A percentile compares a stretch with the other conserved stretches of the same genome.
Evolutionary conservation across 805 yeast species (phyloP).

Genomic region (Lachancea sp.): DNA sequence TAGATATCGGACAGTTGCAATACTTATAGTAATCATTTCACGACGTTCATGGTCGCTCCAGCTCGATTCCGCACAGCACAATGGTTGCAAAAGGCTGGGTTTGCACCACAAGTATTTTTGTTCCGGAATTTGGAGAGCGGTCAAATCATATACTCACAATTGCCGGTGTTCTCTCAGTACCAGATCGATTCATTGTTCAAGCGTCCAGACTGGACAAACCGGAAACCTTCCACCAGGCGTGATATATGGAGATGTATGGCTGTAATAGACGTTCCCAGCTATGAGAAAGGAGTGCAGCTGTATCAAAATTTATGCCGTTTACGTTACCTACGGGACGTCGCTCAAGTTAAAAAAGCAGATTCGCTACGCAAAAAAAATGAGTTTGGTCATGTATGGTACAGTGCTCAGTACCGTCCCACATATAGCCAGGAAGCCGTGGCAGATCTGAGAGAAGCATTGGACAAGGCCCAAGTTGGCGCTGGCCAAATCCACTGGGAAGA

Average conservation of each 20-base stretch:
- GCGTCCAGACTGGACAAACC: slow-evolving; percentile 86
- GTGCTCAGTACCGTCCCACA: slow-evolving; percentile 84
- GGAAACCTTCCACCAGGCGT: slow-evolving; percentile 68
- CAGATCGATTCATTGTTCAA: slow-evolving; percentile 57
- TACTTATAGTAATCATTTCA: neutral
- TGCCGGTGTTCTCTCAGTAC: slow-evolving; percentile 45
- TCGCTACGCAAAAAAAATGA: slow-evolving; percentile 63
- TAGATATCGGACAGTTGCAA: too few species aligned
- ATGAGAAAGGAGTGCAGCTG: slow-evolving; percentile 63
- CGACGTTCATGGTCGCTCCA: slow-evolving; percentile 13
- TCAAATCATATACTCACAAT: slow-evolving; percentile 83
- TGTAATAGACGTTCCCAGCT: slow-evolving; percentile 58
- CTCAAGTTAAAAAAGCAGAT: slow-evolving; percentile 54
- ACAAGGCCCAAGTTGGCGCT: slow-evolving; percentile 25
- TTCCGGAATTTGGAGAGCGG: slow-evolving; percentile 85
- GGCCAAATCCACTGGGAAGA: slow-evolving; percentile 70
- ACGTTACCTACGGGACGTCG: slow-evolving; percentile 64
- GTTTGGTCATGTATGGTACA: slow-evolving; percentile 78
- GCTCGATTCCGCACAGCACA: slow-evolving; percentile 46
- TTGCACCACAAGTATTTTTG: slow-evolving; percentile 77
- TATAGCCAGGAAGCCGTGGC: slow-evolving; percentile 88
- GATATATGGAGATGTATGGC: slow-evolving; percentile 92
- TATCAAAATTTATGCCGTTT: slow-evolving; percentile 69
- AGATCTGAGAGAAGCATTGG: slow-evolving; percentile 45
- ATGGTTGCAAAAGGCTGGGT: slow-evolving; percentile 53